Evolutionary conservation across 345 rosid species (phyloP).

Genomic region (Mercurialis annua): DNA sequence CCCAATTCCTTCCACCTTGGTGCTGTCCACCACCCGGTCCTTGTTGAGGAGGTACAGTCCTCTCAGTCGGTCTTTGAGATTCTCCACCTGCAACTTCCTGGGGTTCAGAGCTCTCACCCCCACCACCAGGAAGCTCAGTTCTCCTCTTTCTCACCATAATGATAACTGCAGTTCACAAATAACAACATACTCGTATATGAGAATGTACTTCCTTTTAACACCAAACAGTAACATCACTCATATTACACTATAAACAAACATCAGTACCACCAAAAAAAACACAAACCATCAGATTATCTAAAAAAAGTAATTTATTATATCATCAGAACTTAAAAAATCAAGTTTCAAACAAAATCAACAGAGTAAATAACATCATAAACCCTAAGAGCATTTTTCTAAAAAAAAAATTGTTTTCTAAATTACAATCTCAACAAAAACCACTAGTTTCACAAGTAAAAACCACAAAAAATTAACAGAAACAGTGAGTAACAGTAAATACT

Average conservation of each 20-base stretch:
- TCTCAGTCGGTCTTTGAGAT: slow-evolving; percentile 40
- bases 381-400: neutral
- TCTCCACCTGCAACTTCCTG: slow-evolving; percentile 50
- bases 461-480: neutral
- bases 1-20: slow-evolving; percentile 59
- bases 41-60: slow-evolving; percentile 40
- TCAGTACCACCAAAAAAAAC: neutral
- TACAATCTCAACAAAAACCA: neutral
- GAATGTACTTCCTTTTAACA: neutral
- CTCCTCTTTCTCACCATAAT: slow-evolving; percentile 79
- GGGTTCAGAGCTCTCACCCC: slow-evolving; percentile 67
- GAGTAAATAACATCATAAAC: neutral
- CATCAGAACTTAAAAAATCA: neutral
- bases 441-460: neutral
- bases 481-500: neutral
- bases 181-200: neutral
- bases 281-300: neutral
- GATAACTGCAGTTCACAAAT: slow-evolving; percentile 25
- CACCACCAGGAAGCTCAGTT: slow-evolving; percentile 47
- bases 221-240: neutral
- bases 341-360: neutral
- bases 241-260: neutral
- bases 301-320: neutral
- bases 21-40: slow-evolving; percentile 40
- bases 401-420: neutral